Percentiles rank a stretch among this genome's conserved stretches.
Conservation (phyloP, 768 basidiomycete species). For the Lactarius akahatsu region DNA sequence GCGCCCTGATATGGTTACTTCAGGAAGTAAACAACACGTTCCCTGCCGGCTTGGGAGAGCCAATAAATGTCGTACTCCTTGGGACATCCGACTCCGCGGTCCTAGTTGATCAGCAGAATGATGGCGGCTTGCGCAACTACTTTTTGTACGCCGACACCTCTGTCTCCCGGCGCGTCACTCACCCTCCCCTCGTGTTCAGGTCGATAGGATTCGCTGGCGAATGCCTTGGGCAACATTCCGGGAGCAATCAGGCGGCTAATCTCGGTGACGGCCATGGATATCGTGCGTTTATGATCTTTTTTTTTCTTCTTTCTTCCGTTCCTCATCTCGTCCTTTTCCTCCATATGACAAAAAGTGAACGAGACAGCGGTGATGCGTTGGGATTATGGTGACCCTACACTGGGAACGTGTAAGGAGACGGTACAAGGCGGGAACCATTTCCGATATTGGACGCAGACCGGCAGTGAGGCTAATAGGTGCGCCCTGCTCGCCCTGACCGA, state of each 20-base stretch:
- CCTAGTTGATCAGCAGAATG: slow-evolving; percentile 52
- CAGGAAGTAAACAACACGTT: slow-evolving; percentile 14
- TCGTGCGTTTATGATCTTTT: slow-evolving; percentile 43
- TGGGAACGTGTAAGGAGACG: slow-evolving; percentile 88
- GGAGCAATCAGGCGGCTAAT: slow-evolving; percentile 65
- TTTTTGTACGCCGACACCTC: slow-evolving; percentile 57
- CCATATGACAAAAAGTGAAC: slow-evolving; percentile 50
- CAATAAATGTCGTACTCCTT: slow-evolving; percentile 79
- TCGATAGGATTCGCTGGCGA: slow-evolving; percentile 72
- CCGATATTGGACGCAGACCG: slow-evolving; percentile 86
- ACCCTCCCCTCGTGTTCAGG: slow-evolving; percentile 37
- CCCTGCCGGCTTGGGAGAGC: slow-evolving; percentile 51
- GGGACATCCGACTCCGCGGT: slow-evolving; percentile 71
- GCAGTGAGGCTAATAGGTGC: slow-evolving; percentile 56
- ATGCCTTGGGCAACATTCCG: slow-evolving; percentile 81
- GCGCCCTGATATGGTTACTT: not conserved
- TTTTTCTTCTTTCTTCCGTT: not conserved
- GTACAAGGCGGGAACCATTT: slow-evolving; percentile 86
- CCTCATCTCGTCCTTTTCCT: slow-evolving; percentile 4
- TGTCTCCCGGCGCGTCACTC: not conserved
- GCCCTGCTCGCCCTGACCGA: slow-evolving; percentile 25
- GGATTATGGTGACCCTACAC: slow-evolving; percentile 74
- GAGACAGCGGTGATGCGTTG: slow-evolving; percentile 83
- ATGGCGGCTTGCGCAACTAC: slow-evolving; percentile 82
- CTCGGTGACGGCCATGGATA: slow-evolving; percentile 81